Percentiles rank a stretch among this genome's conserved stretches.
These are phyloP conservation scores for Papilionanthe hybrid DNA, from an alignment of 116 monocot species.

Conservation along the genomic window DNA sequence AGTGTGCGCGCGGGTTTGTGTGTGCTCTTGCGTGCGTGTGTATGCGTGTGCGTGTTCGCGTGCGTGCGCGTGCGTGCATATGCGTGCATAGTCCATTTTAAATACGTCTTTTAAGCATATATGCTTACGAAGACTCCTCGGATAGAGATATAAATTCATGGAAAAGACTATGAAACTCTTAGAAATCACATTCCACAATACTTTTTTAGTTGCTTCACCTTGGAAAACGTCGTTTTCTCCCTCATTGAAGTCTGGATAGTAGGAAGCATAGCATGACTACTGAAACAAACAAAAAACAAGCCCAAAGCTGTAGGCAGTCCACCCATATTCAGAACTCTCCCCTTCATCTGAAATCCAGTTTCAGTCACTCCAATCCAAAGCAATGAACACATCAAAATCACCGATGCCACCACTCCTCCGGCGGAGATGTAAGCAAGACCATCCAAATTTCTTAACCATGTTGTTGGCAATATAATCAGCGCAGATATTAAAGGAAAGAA, in stretches of 20 bases:
- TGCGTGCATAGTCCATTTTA: too few relatives aligned
- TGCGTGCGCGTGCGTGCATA: too few relatives aligned
- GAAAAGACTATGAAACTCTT: background rate
- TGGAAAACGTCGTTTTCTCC: slow-evolving; percentile 46
- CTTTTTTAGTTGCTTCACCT: slow-evolving; percentile 13
- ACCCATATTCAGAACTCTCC: slow-evolving; percentile 23
- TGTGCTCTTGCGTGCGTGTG: too few relatives aligned
- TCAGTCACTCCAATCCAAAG: slow-evolving; percentile 43
- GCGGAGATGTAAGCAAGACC: slow-evolving; percentile 54
- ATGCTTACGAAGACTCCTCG: too few relatives aligned
- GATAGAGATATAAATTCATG: background rate
- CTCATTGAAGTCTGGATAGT: slow-evolving; percentile 67
- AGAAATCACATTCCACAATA: background rate
- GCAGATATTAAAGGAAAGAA: slow-evolving; percentile 48
- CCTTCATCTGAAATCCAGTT: slow-evolving; percentile 54
- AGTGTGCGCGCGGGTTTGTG: too few relatives aligned
- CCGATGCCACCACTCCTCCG: slow-evolving; percentile 60
- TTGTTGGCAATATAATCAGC: slow-evolving; percentile 57
- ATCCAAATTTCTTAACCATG: slow-evolving; percentile 62
- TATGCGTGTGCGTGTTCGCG: too few relatives aligned
- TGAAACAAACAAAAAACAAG: slow-evolving; percentile 71
- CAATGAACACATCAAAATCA: slow-evolving; percentile 40
- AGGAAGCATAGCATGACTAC: slow-evolving; percentile 77
- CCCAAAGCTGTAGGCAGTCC: slow-evolving; percentile 66
- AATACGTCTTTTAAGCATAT: too few relatives aligned